phyloP scores from a whole-genome alignment of 2,329 filamentous ascomycete species.

The Furcasterigmium sp. region DNA sequence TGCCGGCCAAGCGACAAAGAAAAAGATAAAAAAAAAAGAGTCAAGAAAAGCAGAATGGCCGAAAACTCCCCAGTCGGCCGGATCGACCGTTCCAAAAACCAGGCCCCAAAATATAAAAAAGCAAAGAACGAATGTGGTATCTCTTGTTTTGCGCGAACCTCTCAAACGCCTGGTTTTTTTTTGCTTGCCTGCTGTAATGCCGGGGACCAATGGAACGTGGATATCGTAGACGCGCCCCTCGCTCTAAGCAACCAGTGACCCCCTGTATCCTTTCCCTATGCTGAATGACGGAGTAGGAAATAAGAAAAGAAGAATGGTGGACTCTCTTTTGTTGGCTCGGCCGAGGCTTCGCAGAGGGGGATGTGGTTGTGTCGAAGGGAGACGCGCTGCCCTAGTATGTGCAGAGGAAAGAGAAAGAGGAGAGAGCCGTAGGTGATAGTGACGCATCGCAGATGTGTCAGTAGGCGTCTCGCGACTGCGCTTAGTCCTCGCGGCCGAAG shows the following conservation, averaged over 20 bases:
- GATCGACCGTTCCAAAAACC: too few relatives aligned
- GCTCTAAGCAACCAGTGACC: too few relatives aligned
- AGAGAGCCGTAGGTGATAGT: too few relatives aligned
- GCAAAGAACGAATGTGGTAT: background rate
- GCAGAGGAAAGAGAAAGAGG: too few relatives aligned
- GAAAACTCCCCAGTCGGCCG: too few relatives aligned
- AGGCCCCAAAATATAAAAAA: too few relatives aligned
- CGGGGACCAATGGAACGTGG: background rate
- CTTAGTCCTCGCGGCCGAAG: conserved; percentile 7
- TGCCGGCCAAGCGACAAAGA: conserved; percentile 7
- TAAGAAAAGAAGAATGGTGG: too few relatives aligned
- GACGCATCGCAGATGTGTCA: too few relatives aligned
- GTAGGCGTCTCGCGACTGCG: background rate
- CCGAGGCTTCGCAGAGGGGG: too few relatives aligned
- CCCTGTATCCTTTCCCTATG: background rate
- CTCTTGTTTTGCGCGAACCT: background rate
- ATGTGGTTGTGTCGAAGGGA: background rate
- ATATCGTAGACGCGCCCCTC: conserved; percentile 5
- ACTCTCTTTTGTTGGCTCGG: too few relatives aligned
- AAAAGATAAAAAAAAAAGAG: conserved; percentile 8
- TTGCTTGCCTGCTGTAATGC: background rate
- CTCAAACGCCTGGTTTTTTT: conserved; percentile 2
- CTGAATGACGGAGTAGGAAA: background rate
- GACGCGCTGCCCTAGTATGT: too few relatives aligned
- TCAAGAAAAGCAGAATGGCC: too few relatives aligned